These are phyloP conservation scores for Colletotrichum viniferum DNA, from an alignment of 2,329 filamentous ascomycete genomes.

Conservation along the genomic window DNA sequence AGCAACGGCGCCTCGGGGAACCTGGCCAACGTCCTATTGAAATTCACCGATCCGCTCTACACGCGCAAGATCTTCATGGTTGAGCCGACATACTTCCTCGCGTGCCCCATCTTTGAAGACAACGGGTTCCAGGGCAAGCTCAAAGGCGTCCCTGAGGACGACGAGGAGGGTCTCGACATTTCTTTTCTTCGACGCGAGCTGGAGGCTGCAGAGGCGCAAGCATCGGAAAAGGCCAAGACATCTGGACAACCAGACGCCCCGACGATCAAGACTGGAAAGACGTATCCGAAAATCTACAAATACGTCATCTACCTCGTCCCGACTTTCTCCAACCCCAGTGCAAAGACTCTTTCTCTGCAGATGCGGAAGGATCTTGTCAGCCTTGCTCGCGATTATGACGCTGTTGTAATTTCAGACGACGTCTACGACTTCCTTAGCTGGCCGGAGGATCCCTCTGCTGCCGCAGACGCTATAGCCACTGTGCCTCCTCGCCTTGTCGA, in stretches of 20 bases:
- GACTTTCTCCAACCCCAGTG: constrained; percentile 87
- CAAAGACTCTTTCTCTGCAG: constrained; percentile 76
- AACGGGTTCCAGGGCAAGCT: constrained; percentile 72
- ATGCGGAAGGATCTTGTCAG: constrained; percentile 71
- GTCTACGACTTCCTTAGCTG: constrained; percentile 94
- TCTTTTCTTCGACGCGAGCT: constrained; percentile 50
- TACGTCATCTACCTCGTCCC: constrained; percentile 90
- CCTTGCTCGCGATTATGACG: constrained; percentile 78
- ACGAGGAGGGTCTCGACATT: constrained; percentile 74
- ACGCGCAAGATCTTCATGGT: constrained; percentile 82
- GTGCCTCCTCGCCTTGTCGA: constrained; percentile 80
- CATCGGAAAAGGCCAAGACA: fast-evolving
- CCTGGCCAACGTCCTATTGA: constrained; percentile 75
- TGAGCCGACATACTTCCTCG: constrained; percentile 81
- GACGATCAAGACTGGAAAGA: background rate
- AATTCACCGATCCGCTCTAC: constrained; percentile 78
- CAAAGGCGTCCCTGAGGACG: constrained; percentile 74
- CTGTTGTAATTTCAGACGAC: constrained; percentile 83
- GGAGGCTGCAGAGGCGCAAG: background rate
- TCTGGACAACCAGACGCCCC: background rate
- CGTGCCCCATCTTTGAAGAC: constrained; percentile 82
- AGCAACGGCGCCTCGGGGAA: constrained; percentile 87
- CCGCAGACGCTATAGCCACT: constrained; percentile 30
- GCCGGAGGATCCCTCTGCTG: constrained; percentile 39
- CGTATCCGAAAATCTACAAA: constrained; percentile 73